These are phyloP conservation scores for Rhynchosporium graminicola DNA, from an alignment of 2,329 filamentous ascomycete genomes.

Conservation along the genomic window DNA sequence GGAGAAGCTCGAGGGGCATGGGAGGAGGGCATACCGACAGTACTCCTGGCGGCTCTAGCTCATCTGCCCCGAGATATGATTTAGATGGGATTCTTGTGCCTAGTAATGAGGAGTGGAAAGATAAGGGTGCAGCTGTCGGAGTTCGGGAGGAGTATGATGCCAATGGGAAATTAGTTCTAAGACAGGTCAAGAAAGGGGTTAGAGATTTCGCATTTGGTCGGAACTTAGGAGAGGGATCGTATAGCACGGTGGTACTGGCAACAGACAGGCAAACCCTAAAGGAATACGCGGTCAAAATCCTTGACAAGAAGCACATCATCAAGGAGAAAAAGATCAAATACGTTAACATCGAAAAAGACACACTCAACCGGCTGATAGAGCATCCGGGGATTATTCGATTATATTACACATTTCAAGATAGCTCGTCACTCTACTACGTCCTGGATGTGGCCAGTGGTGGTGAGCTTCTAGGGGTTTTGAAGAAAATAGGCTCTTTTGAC, in stretches of 20 bases:
- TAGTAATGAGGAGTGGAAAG: slow-evolving; percentile 90
- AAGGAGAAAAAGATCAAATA: slow-evolving; percentile 99
- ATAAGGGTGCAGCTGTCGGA: slow-evolving; percentile 85
- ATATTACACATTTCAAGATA: slow-evolving; percentile 99
- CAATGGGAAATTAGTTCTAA: slow-evolving; percentile 76
- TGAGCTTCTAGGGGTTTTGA: slow-evolving; percentile 87
- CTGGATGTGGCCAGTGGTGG: slow-evolving; percentile 90
- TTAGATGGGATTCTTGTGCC: slow-evolving; percentile 58
- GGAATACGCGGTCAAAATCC: slow-evolving; percentile 96
- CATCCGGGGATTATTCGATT: slow-evolving; percentile 95
- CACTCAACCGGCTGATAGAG: slow-evolving; percentile 90
- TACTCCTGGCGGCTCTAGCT: slow-evolving; percentile 35
- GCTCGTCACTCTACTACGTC: slow-evolving; percentile 94
- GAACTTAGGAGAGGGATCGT: slow-evolving; percentile 91
- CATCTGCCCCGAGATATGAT: slow-evolving; percentile 49
- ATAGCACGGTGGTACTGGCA: slow-evolving; percentile 91
- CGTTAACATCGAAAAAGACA: slow-evolving; percentile 99
- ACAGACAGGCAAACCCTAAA: slow-evolving; percentile 92
- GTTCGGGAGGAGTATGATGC: slow-evolving; percentile 82
- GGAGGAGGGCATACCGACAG: slow-evolving; percentile 53
- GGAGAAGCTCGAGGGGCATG: slow-evolving; percentile 74
- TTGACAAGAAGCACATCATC: slow-evolving; percentile 98
- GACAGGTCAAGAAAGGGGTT: slow-evolving; percentile 93
- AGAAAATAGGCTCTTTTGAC: slow-evolving; percentile 93
- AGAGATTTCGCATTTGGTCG: slow-evolving; percentile 94